Percentiles rank a stretch among this genome's conserved stretches.
These are phyloP conservation scores for Paramecium sexaurelia DNA, from an alignment of 73 alveolate genomes.

Conservation along the genomic window DNA sequence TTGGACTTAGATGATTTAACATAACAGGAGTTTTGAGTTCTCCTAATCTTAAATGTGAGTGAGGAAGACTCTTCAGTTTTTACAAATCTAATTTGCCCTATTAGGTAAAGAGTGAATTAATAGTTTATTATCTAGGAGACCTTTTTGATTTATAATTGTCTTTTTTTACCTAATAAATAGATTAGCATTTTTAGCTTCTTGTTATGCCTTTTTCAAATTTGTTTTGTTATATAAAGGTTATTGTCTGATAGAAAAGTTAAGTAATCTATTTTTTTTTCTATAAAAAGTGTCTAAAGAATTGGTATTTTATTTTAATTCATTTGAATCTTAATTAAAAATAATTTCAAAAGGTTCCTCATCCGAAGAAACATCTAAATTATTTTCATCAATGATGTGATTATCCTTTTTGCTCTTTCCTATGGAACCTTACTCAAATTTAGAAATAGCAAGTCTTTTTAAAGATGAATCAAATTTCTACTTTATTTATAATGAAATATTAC, in stretches of 20 bases:
- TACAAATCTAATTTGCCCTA: not conserved
- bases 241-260: not conserved
- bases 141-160: not conserved
- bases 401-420: not conserved
- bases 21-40: not conserved
- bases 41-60: not conserved
- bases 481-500: not conserved
- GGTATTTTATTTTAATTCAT: not conserved
- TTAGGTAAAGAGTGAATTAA: not conserved
- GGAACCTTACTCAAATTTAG: not conserved
- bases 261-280: not conserved
- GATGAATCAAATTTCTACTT: not conserved
- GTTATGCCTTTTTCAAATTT: not conserved
- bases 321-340: not conserved
- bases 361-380: not conserved
- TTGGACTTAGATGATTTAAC: conserved; percentile 27
- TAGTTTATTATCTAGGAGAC: not conserved
- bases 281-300: not conserved
- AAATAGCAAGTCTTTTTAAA: not conserved
- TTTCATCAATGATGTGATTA: not conserved
- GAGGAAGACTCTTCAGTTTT: not conserved
- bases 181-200: conserved; percentile 11
- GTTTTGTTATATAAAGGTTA: not conserved
- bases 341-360: conserved; percentile 57
- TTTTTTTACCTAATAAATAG: not conserved